A percentile compares a stretch with the other conserved stretches of the same genome.
These are phyloP conservation scores for Grosmannia clavigera DNA, from an alignment of 2,329 filamentous ascomycete genomes.

Conservation along the genomic window DNA sequence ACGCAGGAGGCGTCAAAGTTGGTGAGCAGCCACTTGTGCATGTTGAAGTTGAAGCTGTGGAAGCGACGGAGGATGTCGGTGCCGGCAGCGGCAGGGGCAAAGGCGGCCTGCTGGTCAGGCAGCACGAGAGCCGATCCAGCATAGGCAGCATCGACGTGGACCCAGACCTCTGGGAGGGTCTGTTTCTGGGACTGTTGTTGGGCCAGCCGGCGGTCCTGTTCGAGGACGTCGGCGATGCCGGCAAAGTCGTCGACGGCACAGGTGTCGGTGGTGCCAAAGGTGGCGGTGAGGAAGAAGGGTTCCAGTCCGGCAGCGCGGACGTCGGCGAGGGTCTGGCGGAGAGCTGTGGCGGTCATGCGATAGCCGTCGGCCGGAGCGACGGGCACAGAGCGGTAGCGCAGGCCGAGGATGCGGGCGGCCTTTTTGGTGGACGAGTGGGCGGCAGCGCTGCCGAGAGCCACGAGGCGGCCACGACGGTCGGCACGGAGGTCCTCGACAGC, in stretches of 20 bases:
- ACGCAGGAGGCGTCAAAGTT: constrained; percentile 82
- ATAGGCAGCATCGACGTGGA: constrained; percentile 89
- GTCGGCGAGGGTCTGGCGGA: constrained; percentile 50
- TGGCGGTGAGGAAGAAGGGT: constrained; percentile 78
- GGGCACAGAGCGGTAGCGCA: constrained; percentile 62
- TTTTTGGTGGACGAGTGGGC: constrained; percentile 80
- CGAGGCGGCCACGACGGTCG: constrained; percentile 55
- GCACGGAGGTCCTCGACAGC: constrained; percentile 60
- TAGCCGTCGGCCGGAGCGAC: constrained; percentile 52
- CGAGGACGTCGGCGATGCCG: constrained; percentile 45
- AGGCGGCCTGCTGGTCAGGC: constrained; percentile 54
- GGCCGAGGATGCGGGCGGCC: constrained; percentile 72
- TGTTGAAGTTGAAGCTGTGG: constrained; percentile 88
- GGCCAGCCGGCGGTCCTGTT: constrained; percentile 14
- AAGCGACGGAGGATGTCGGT: constrained; percentile 52
- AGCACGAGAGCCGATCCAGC: constrained; percentile 75
- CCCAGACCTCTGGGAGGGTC: constrained; percentile 51
- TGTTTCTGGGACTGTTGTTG: constrained; percentile 5
- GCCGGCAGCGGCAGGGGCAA: constrained; percentile 6
- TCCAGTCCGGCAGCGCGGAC: constrained; percentile 58
- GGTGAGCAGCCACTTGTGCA: constrained; percentile 94
- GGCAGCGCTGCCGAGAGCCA: constrained; percentile 68
- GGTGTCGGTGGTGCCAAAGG: constrained; percentile 75
- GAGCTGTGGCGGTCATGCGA: constrained; percentile 52
- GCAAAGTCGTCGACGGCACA: constrained; percentile 77